Conservation (phyloP, 2,329 filamentous ascomycete genomes). For the Aureobasidium sp. region DNA sequence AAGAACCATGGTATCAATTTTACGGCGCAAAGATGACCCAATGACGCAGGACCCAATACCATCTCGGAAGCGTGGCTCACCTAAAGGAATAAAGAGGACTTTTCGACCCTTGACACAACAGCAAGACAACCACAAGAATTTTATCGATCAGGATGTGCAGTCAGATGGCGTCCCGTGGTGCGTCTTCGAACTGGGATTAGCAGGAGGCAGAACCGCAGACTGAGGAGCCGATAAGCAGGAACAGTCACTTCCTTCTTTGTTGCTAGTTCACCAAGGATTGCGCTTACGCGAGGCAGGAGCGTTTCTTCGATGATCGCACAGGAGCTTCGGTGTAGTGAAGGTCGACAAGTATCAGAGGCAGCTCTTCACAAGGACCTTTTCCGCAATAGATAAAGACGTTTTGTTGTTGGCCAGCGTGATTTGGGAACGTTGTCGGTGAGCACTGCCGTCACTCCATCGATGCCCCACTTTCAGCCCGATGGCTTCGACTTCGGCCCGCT, state of each 20-base stretch:
- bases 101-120: constrained; percentile 3
- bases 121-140: neutral
- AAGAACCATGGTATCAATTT: neutral
- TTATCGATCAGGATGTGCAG: neutral
- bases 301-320: neutral
- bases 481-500: constrained; percentile 3
- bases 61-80: constrained; percentile 8
- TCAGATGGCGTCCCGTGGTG: constrained; percentile 6
- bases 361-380: neutral
- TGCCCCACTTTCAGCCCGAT: constrained; percentile 9
- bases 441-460: constrained; percentile 11
- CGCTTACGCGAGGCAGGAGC: constrained; percentile 3
- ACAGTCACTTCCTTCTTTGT: constrained; percentile 8
- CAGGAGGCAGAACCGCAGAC: constrained; percentile 9
- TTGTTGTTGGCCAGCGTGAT: constrained; percentile 7
- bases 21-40: neutral
- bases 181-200: constrained; percentile 9
- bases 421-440: constrained; percentile 12
- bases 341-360: neutral
- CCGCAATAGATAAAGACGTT: constrained; percentile 4
- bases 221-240: constrained; percentile 16
- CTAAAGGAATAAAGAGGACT: neutral
- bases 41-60: neutral
- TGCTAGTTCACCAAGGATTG: constrained; percentile 4
- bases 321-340: neutral